A percentile compares a stretch with the other conserved stretches of the same genome.
Conservation (phyloP, 23 red algal species). For the Gracilaria caudata region DNA sequence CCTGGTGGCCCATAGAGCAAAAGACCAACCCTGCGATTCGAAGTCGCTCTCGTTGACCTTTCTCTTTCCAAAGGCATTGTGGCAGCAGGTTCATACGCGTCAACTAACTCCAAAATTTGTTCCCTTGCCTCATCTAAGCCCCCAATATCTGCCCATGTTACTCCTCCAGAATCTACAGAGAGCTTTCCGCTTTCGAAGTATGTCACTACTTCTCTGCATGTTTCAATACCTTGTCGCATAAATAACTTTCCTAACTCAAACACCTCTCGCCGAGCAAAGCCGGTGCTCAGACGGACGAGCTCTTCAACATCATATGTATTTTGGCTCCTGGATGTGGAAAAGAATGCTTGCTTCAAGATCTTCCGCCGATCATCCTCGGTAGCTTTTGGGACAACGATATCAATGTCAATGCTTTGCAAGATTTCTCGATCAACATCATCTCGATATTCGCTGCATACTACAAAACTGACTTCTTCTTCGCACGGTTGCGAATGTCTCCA, state of each 20-base stretch:
- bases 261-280: constrained; percentile 60
- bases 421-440: constrained; percentile 24
- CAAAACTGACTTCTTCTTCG: constrained; percentile 37
- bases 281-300: constrained; percentile 42
- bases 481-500: not conserved
- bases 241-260: constrained; percentile 19
- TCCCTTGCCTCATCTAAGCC: constrained; percentile 39
- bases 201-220: constrained; percentile 37
- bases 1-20: constrained; percentile 96
- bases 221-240: constrained; percentile 1
- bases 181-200: constrained; percentile 46
- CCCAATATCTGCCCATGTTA: constrained; percentile 64
- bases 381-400: constrained; percentile 25
- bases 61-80: not conserved
- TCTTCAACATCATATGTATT: constrained; percentile 23
- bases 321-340: not conserved
- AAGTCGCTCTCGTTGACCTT: not conserved
- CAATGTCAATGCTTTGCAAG: constrained; percentile 10
- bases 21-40: constrained; percentile 70
- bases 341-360: constrained; percentile 1
- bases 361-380: constrained; percentile 23
- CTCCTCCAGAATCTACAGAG: constrained; percentile 31
- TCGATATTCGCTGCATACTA: constrained; percentile 15
- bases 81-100: not conserved
- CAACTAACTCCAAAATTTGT: constrained; percentile 50